phyloP scores from a whole-genome alignment of 2,329 filamentous ascomycete species.

The Pseudogymnoascus verrucosus region DNA sequence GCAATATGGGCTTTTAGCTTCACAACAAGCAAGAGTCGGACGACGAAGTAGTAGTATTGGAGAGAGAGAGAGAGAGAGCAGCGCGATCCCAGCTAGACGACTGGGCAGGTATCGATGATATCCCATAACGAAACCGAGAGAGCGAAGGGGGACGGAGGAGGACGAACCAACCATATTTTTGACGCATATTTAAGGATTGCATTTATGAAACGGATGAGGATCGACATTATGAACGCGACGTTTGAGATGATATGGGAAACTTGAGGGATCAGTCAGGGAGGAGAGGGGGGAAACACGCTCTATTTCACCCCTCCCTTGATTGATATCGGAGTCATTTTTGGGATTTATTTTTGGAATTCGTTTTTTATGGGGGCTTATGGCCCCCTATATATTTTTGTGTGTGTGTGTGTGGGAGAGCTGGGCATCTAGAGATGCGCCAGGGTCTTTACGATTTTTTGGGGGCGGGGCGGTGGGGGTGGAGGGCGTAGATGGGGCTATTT shows the following conservation, averaged over 20 bases:
- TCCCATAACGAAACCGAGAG: background rate
- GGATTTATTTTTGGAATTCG: background rate
- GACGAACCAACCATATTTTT: background rate
- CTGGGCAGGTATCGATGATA: background rate
- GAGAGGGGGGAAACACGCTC: background rate
- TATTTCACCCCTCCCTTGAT: background rate
- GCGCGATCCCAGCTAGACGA: background rate
- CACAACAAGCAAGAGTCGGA: slow-evolving; percentile 3
- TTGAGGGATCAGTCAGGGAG: background rate
- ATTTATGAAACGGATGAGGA: slow-evolving; percentile 2
- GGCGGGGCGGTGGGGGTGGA: background rate
- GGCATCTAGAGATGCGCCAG: background rate
- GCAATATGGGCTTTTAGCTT: background rate
- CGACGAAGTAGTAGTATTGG: background rate
- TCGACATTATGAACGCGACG: slow-evolving; percentile 7
- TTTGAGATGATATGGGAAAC: slow-evolving; percentile 3
- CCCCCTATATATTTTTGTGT: background rate
- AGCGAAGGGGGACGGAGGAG: background rate
- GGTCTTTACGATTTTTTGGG: background rate
- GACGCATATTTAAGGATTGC: background rate
- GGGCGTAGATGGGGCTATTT: background rate
- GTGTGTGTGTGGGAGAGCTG: background rate
- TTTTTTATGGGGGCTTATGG: background rate
- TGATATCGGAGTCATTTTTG: slow-evolving; percentile 6
- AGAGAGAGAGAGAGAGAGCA: background rate